Percentiles rank a stretch among this genome's conserved stretches.
Evolutionary conservation across 106 monocot genomes (phyloP).

Genomic region (Amphibolis antarctica): DNA sequence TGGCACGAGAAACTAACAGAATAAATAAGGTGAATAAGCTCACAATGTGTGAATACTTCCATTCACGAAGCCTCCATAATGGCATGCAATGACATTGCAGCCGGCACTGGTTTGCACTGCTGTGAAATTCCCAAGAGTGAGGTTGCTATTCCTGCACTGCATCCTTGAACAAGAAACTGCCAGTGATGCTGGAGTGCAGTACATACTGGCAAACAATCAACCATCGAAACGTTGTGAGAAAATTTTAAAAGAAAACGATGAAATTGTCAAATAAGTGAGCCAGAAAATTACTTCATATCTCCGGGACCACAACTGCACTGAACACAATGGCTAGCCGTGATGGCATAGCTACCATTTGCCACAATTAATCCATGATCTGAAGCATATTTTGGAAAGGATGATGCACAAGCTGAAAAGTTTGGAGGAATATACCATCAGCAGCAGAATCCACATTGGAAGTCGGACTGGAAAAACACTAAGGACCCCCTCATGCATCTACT

Average conservation of each 20-base stretch:
- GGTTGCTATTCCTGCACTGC: constrained; percentile 80
- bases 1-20: background rate
- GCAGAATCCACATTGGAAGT: no score
- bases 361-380: constrained; percentile 69
- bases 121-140: constrained; percentile 76
- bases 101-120: constrained; percentile 54
- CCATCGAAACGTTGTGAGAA: no score
- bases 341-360: constrained; percentile 82
- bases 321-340: constrained; percentile 75
- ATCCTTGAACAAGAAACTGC: constrained; percentile 83
- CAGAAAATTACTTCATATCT: constrained; percentile 53
- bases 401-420: constrained; percentile 54
- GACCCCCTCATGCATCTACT: no score
- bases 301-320: constrained; percentile 88
- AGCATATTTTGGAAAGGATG: constrained; percentile 52
- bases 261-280: background rate
- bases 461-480: no score
- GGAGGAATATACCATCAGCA: no score
- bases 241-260: background rate
- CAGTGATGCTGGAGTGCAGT: constrained; percentile 71
- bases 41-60: constrained; percentile 64
- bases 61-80: constrained; percentile 69
- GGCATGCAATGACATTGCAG: constrained; percentile 73
- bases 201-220: constrained; percentile 42
- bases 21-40: constrained; percentile 15